Conservation (phyloP, 345 rosid genomes). For the Hibiscus trionum region DNA sequence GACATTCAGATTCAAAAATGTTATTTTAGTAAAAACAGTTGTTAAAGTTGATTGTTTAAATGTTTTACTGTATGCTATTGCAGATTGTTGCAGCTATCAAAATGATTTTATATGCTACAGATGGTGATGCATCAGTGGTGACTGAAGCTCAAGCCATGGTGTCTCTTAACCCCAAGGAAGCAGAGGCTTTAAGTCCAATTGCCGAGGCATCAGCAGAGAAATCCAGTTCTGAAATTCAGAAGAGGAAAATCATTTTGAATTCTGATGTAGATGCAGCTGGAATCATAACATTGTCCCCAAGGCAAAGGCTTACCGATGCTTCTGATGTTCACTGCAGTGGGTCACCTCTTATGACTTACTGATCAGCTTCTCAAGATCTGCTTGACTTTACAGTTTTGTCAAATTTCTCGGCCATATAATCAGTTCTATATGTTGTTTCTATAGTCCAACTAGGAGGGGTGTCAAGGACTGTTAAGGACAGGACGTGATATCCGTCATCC, state of each 20-base stretch:
- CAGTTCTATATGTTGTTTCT: constrained; percentile 14
- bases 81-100: constrained; percentile 82
- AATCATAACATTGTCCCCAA: constrained; percentile 58
- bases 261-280: constrained; percentile 69
- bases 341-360: constrained; percentile 84
- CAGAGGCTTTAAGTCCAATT: constrained; percentile 55
- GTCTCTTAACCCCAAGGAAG: constrained; percentile 32
- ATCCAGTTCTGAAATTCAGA: constrained; percentile 49
- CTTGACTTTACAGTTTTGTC: constrained; percentile 10
- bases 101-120: constrained; percentile 71
- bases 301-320: constrained; percentile 80
- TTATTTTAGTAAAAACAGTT: not conserved
- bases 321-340: constrained; percentile 86
- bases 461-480: not conserved
- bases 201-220: constrained; percentile 66
- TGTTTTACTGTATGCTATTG: not conserved
- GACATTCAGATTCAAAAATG: not conserved
- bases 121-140: constrained; percentile 53
- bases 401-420: constrained; percentile 5
- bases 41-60: not conserved
- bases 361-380: not conserved
- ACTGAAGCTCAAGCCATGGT: constrained; percentile 71
- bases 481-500: not conserved
- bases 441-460: constrained; percentile 6
- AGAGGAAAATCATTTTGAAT: constrained; percentile 72